phyloP scores from a whole-genome alignment of 768 basidiomycete genomes.

The Mycena belliarum region DNA sequence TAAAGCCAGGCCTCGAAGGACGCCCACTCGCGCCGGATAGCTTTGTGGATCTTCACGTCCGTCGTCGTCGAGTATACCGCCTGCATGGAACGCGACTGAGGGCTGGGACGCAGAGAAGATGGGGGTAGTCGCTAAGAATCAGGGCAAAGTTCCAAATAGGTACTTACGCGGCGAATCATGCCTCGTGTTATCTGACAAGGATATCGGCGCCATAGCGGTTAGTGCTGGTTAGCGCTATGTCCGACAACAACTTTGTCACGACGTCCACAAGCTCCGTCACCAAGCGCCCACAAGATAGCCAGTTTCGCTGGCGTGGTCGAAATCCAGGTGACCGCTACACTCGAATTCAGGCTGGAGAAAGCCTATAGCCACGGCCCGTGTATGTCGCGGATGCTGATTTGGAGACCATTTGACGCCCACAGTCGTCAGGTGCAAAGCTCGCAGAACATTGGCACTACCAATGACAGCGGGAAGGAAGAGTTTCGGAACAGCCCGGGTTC shows the following conservation, averaged over 20 bases:
- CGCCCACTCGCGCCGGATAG: slow-evolving; percentile 18
- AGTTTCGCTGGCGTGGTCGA: too few species aligned
- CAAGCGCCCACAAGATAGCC: slow-evolving; percentile 13
- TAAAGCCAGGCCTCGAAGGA: slow-evolving; percentile 17
- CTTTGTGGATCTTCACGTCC: slow-evolving; percentile 20
- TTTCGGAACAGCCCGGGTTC: too few species aligned
- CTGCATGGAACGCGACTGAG: slow-evolving; percentile 8
- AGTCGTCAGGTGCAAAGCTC: too few species aligned
- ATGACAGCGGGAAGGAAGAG: too few species aligned
- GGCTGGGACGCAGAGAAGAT: not conserved
- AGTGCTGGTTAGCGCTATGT: slow-evolving; percentile 5
- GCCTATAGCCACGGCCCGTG: too few species aligned
- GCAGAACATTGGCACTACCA: too few species aligned
- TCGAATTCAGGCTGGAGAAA: too few species aligned
- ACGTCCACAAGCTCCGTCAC: slow-evolving; percentile 13
- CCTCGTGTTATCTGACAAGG: slow-evolving; percentile 20
- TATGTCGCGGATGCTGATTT: too few species aligned
- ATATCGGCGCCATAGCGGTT: slow-evolving; percentile 15
- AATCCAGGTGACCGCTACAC: too few species aligned
- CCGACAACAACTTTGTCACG: too few species aligned
- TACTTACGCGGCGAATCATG: slow-evolving; percentile 3
- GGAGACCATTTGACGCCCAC: not conserved
- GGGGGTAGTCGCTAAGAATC: slow-evolving; percentile 3
- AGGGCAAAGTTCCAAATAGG: slow-evolving; percentile 6
- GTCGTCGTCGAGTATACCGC: slow-evolving; percentile 19